A percentile compares a stretch with the other conserved stretches of the same genome.
phyloP scores from a whole-genome alignment of 805 yeast genomes.

The Saccharomyces paradoxus region DNA sequence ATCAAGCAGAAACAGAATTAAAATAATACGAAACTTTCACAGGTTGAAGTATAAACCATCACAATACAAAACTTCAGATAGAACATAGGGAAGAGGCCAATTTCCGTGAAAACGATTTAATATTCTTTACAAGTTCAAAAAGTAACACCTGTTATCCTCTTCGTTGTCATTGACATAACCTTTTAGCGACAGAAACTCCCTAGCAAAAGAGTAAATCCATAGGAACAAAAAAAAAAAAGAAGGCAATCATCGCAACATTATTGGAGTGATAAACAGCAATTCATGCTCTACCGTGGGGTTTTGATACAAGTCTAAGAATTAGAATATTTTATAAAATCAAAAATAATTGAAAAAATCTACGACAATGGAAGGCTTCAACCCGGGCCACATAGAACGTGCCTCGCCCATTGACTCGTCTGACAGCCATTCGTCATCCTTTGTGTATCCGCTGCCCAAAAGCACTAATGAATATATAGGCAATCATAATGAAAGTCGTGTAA shows the following conservation, averaged over 20 bases:
- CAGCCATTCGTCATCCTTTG: neutral
- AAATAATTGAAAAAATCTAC: neutral
- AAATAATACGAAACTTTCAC: neutral
- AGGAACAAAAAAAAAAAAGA: neutral
- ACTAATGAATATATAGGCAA: neutral
- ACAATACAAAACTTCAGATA: neutral
- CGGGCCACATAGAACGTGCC: neutral
- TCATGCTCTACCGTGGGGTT: neutral
- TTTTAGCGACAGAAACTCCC: neutral
- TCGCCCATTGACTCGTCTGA: neutral
- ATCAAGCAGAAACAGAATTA: neutral
- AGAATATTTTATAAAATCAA: neutral
- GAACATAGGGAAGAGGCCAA: neutral
- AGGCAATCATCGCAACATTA: neutral
- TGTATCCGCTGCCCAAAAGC: neutral
- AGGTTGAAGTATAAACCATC: neutral
- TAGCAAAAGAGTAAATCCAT: neutral
- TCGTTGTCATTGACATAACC: neutral
- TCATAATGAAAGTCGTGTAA: neutral
- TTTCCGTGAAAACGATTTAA: neutral
- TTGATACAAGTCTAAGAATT: neutral
- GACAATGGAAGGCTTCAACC: neutral
- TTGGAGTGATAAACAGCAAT: neutral
- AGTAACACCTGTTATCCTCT: neutral
- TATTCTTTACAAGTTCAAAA: neutral